Conservation (phyloP, 2,329 filamentous ascomycete species). For the Fusarium armeniacum region DNA sequence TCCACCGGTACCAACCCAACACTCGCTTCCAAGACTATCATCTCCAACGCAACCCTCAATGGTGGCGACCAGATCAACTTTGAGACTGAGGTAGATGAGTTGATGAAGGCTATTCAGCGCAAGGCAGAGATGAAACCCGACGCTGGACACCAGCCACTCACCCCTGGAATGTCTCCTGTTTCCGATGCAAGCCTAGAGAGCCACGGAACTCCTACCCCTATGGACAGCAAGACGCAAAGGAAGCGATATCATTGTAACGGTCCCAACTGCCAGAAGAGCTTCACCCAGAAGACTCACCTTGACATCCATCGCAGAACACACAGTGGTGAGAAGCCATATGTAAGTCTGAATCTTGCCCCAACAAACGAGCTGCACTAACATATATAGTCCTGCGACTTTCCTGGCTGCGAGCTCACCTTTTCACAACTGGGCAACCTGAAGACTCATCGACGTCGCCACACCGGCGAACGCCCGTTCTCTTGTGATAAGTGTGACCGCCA, state of each 20-base stretch:
- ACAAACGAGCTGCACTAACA: conserved; percentile 41
- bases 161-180: conserved; percentile 47
- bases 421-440: conserved; percentile 93
- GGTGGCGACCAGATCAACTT: conserved; percentile 71
- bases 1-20: conserved; percentile 49
- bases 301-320: conserved; percentile 91
- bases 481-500: conserved; percentile 85
- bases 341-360: conserved; percentile 64
- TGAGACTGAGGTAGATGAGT: conserved; percentile 84
- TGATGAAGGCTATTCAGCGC: conserved; percentile 90
- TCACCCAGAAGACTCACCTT: conserved; percentile 92
- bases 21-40: conserved; percentile 58
- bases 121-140: conserved; percentile 63
- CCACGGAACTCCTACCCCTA: conserved; percentile 40
- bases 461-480: conserved; percentile 85
- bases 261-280: conserved; percentile 82
- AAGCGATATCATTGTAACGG: conserved; percentile 82
- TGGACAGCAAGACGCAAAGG: conserved; percentile 51
- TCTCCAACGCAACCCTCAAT: conserved; percentile 62
- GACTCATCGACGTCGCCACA: conserved; percentile 90
- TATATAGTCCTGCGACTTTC: conserved; percentile 75
- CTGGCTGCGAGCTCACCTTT: conserved; percentile 82
- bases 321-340: conserved; percentile 90
- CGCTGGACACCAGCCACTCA: conserved; percentile 47
- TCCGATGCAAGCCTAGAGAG: conserved; percentile 43